Percentiles rank a stretch among this genome's conserved stretches.
Evolutionary conservation across 2,329 filamentous ascomycete species (phyloP).

Genomic region (Fusarium beomiforme): DNA sequence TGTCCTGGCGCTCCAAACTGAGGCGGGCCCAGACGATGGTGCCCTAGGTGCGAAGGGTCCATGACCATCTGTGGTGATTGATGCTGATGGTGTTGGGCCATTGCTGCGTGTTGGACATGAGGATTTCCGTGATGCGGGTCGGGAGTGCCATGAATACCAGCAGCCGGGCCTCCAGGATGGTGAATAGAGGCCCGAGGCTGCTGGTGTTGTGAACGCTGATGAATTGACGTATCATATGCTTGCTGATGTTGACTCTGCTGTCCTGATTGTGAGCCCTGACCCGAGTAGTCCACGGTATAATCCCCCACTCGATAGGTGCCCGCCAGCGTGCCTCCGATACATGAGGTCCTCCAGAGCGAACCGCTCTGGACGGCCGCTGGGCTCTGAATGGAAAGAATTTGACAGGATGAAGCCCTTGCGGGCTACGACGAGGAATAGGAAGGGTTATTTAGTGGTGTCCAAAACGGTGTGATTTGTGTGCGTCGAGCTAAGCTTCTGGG

Average conservation of each 20-base stretch:
- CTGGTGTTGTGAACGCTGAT: slow-evolving; percentile 49
- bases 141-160: slow-evolving; percentile 58
- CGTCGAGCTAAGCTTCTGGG: slow-evolving; percentile 34
- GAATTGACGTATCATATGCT: slow-evolving; percentile 64
- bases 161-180: slow-evolving; percentile 53
- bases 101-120: slow-evolving; percentile 47
- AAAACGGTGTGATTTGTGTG: slow-evolving; percentile 42
- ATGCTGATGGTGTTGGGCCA: slow-evolving; percentile 58
- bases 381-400: slow-evolving; percentile 69
- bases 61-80: slow-evolving; percentile 65
- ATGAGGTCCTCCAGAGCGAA: slow-evolving; percentile 82
- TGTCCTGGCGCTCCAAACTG: slow-evolving; percentile 62
- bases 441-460: slow-evolving; percentile 34
- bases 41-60: slow-evolving; percentile 64
- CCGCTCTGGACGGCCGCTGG: slow-evolving; percentile 78
- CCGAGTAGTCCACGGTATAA: slow-evolving; percentile 80
- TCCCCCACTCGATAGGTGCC: slow-evolving; percentile 77
- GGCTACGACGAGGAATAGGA: slow-evolving; percentile 56
- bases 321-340: slow-evolving; percentile 76
- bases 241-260: slow-evolving; percentile 72
- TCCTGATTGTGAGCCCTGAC: slow-evolving; percentile 72
- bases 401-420: slow-evolving; percentile 62
- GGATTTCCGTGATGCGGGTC: slow-evolving; percentile 50
- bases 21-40: slow-evolving; percentile 61
- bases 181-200: slow-evolving; percentile 60